Percentiles rank a stretch among this genome's conserved stretches.
phyloP scores from a whole-genome alignment of 495 filamentous ascomycete species.

The Penicillium robsamsonii region DNA sequence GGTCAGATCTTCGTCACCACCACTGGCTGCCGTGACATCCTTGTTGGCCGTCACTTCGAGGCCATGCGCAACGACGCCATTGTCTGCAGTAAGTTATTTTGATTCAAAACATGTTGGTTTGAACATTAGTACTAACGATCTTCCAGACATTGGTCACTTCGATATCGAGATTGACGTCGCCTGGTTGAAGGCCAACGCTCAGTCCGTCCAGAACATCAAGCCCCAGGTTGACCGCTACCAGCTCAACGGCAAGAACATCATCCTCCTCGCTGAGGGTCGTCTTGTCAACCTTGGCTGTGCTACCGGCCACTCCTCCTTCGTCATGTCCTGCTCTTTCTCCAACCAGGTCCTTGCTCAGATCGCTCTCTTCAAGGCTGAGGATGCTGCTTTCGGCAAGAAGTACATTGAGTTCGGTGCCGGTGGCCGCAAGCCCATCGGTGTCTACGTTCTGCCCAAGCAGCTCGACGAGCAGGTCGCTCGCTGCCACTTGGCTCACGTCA shows the following conservation, averaged over 20 bases:
- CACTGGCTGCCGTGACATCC: constrained; percentile 97
- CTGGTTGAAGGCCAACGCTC: constrained; percentile 95
- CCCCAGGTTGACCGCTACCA: constrained; percentile 98
- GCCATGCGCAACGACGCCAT: constrained; percentile 98
- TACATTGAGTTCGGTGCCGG: constrained; percentile 94
- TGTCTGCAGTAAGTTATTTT: constrained; percentile 80
- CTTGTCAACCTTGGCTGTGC: constrained; percentile 99
- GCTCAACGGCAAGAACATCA: constrained; percentile 96
- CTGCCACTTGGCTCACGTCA: constrained; percentile 91
- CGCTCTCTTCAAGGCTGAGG: constrained; percentile 91
- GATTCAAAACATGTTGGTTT: background rate
- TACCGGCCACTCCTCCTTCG: constrained; percentile 98
- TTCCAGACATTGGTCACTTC: constrained; percentile 88
- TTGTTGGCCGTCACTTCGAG: constrained; percentile 90
- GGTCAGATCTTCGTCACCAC: constrained; percentile 99
- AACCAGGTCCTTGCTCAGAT: constrained; percentile 99
- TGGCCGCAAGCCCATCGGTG: constrained; percentile 83
- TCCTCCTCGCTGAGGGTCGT: constrained; percentile 96
- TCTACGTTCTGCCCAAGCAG: constrained; percentile 98
- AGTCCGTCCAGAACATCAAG: constrained; percentile 96
- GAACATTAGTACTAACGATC: constrained; percentile 36
- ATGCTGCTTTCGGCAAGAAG: constrained; percentile 82
- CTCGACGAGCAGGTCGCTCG: constrained; percentile 96
- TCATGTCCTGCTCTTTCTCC: constrained; percentile 99
- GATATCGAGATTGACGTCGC: constrained; percentile 99